Percentiles rank a stretch among this genome's conserved stretches.
Evolutionary conservation across 1,284 basidiomycete species (phyloP).

Genomic region (Mycosarcoma mackinlayi): DNA sequence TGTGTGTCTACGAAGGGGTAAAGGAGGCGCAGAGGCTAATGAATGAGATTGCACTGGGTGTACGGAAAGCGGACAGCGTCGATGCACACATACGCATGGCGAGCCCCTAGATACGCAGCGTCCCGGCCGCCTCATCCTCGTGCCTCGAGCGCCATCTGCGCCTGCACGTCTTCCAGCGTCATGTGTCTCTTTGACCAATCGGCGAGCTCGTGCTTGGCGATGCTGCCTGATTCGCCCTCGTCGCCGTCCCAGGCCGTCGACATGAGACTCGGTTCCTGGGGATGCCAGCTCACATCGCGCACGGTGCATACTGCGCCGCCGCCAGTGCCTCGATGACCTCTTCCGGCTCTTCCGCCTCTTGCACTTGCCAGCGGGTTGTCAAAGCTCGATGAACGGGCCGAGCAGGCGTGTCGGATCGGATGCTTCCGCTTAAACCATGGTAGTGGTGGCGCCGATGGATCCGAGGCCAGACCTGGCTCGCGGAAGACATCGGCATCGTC

Average conservation of each 20-base stretch:
- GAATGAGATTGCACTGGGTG: too few relatives aligned
- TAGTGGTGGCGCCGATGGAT: slow-evolving; percentile 46
- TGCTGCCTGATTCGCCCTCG: slow-evolving; percentile 55
- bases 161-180: slow-evolving; percentile 37
- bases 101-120: too few relatives aligned
- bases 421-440: slow-evolving; percentile 46
- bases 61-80: too few relatives aligned
- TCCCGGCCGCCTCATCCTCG: slow-evolving; percentile 22
- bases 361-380: slow-evolving; percentile 13
- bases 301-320: slow-evolving; percentile 71
- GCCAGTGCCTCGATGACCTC: slow-evolving; percentile 39
- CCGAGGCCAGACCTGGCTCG: slow-evolving; percentile 35
- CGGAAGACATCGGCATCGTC: slow-evolving; percentile 24
- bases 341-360: slow-evolving; percentile 12
- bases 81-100: too few relatives aligned
- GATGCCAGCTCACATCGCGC: slow-evolving; percentile 92
- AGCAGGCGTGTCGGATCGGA: slow-evolving; percentile 9
- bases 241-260: slow-evolving; percentile 84
- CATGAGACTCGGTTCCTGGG: slow-evolving; percentile 87
- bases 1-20: too few relatives aligned
- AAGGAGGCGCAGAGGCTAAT: too few relatives aligned
- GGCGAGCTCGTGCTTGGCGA: slow-evolving; percentile 50
- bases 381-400: not conserved
- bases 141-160: slow-evolving; percentile 22
- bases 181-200: slow-evolving; percentile 48